These are phyloP conservation scores for Capillidium heterosporum DNA, from an alignment of 371 early-diverging fungal genomes.

Conservation along the genomic window DNA sequence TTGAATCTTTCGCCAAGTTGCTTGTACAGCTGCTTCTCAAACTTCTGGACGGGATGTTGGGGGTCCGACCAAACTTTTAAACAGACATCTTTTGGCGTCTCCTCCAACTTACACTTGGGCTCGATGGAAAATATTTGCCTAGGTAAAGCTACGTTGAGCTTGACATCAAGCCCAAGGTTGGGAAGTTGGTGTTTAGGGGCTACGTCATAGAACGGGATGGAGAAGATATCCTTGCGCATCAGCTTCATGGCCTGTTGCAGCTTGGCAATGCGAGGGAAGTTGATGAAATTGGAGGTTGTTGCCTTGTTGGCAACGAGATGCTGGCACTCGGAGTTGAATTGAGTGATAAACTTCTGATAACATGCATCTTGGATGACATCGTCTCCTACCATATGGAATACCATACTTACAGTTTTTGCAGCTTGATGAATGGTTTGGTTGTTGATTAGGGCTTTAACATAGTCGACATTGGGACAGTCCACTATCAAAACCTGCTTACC, in stretches of 20 bases:
- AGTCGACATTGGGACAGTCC: conserved; percentile 58
- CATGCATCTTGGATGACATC: conserved; percentile 38
- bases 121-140: neutral
- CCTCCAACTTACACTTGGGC: neutral
- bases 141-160: neutral
- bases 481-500: conserved; percentile 55
- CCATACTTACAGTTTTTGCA: too few species aligned
- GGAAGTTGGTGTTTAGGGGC: conserved; percentile 10
- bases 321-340: conserved; percentile 45
- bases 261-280: conserved; percentile 30
- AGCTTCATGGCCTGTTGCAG: conserved; percentile 33
- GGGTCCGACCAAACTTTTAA: neutral
- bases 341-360: conserved; percentile 59
- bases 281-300: conserved; percentile 32
- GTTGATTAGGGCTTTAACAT: conserved; percentile 33
- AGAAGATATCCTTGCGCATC: conserved; percentile 36
- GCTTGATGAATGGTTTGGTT: conserved; percentile 14
- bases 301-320: conserved; percentile 42
- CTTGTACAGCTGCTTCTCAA: conserved; percentile 14
- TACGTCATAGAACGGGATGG: conserved; percentile 35
- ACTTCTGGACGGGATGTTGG: conserved; percentile 9
- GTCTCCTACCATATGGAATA: conserved; percentile 52
- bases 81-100: neutral
- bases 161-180: neutral
- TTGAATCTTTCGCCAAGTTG: conserved; percentile 13